Conservation (phyloP, 1,139 yeast species). For the Taphrina flavorubra region DNA sequence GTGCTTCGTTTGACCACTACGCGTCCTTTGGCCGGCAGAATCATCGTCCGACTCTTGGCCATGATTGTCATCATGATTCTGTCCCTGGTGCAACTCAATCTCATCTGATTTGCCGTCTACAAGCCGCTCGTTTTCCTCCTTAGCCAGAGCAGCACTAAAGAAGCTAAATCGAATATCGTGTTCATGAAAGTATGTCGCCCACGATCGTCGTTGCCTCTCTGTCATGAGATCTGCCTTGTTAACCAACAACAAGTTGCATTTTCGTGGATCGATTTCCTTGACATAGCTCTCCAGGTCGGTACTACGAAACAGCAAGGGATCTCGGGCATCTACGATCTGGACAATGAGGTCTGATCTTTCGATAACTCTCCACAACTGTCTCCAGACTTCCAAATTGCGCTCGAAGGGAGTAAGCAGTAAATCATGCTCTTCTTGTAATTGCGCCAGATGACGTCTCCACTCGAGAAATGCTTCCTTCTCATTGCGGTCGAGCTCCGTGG, state of each 20-base stretch:
- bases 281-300: conserved; percentile 87
- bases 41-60: conserved; percentile 1
- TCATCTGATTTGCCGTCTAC: neutral
- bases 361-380: conserved; percentile 97
- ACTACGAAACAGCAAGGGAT: conserved; percentile 88
- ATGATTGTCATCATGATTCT: conserved; percentile 11
- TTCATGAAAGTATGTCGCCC: conserved; percentile 82
- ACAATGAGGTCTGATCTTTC: conserved; percentile 94
- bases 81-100: neutral
- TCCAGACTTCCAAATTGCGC: conserved; percentile 97
- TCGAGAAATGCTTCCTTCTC: conserved; percentile 90
- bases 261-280: conserved; percentile 68
- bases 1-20: neutral
- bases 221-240: conserved; percentile 93
- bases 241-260: conserved; percentile 79
- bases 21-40: neutral
- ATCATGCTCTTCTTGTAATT: conserved; percentile 79
- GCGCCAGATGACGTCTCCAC: conserved; percentile 91
- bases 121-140: conserved; percentile 35
- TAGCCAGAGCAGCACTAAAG: conserved; percentile 86
- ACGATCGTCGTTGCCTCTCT: conserved; percentile 71
- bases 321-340: conserved; percentile 97
- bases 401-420: conserved; percentile 93
- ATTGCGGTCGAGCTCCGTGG: conserved; percentile 77
- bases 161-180: conserved; percentile 82